These are phyloP conservation scores for Pistacia integerrima DNA, from an alignment of 345 rosid genomes.

Conservation along the genomic window DNA sequence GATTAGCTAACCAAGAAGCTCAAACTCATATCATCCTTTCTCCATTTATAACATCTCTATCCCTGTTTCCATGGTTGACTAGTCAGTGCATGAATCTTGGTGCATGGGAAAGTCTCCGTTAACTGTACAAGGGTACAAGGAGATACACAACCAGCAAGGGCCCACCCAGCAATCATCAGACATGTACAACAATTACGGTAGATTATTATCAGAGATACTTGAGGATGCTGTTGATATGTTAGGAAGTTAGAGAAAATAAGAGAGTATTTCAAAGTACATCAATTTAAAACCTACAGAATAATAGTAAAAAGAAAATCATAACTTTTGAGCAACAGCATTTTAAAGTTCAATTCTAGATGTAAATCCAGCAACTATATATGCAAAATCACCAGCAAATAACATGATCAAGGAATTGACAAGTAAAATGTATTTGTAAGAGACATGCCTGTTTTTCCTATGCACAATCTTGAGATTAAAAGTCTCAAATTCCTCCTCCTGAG, in stretches of 20 bases:
- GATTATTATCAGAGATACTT: constrained; percentile 1
- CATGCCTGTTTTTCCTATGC: constrained; percentile 96
- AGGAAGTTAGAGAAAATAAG: background rate
- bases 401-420: background rate
- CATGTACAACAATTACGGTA: background rate
- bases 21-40: background rate
- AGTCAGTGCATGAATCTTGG: background rate
- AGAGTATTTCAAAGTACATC: background rate
- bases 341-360: background rate
- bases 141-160: background rate
- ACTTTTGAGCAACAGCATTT: constrained; percentile 8
- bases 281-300: background rate
- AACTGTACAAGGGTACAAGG: background rate
- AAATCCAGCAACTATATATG: constrained; percentile 4
- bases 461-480: constrained; percentile 96
- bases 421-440: constrained; percentile 10
- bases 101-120: too few species aligned
- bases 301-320: background rate
- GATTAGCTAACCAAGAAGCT: constrained; percentile 5
- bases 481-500: constrained; percentile 98
- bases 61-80: background rate
- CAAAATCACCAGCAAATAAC: constrained; percentile 15
- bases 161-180: constrained; percentile 15
- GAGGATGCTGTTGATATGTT: background rate
- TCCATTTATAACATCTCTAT: background rate